phyloP scores from a whole-genome alignment of 345 rosid genomes.

The Pistacia integerrima region DNA sequence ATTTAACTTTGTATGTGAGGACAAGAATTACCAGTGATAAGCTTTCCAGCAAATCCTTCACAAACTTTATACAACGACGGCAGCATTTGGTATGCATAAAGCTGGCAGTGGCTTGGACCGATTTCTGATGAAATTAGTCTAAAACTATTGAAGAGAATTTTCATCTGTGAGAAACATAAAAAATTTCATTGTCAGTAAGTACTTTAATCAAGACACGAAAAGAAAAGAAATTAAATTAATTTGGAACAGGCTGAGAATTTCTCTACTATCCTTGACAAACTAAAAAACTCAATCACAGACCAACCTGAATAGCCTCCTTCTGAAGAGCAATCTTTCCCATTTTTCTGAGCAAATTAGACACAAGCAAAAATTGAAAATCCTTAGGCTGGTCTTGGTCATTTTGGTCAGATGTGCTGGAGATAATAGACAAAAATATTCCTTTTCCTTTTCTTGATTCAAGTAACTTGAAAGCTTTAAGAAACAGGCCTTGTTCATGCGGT shows the following conservation, averaged over 20 bases:
- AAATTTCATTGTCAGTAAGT: constrained; percentile 12
- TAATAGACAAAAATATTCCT: constrained; percentile 49
- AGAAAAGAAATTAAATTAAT: constrained; percentile 6
- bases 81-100: constrained; percentile 58
- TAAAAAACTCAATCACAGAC: constrained; percentile 16
- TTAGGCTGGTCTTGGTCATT: constrained; percentile 36
- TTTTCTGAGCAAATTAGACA: constrained; percentile 61
- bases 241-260: constrained; percentile 1
- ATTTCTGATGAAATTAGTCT: constrained; percentile 45
- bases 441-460: constrained; percentile 67
- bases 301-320: constrained; percentile 74
- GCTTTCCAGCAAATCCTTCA: constrained; percentile 85
- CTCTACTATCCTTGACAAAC: neutral
- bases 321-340: constrained; percentile 84
- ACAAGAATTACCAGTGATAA: constrained; percentile 55
- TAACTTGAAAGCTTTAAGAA: constrained; percentile 73
- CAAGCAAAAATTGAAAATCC: constrained; percentile 39
- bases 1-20: neutral
- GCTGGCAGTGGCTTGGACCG: constrained; percentile 45
- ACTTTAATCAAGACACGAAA: neutral
- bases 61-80: constrained; percentile 81
- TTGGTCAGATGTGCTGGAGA: constrained; percentile 40
- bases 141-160: constrained; percentile 59
- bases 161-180: constrained; percentile 56
- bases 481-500: constrained; percentile 55